Percentiles rank a stretch among this genome's conserved stretches.
Evolutionary conservation across 2,329 filamentous ascomycete genomes (phyloP).

Genomic region (Lasiodiplodia theobromae): DNA sequence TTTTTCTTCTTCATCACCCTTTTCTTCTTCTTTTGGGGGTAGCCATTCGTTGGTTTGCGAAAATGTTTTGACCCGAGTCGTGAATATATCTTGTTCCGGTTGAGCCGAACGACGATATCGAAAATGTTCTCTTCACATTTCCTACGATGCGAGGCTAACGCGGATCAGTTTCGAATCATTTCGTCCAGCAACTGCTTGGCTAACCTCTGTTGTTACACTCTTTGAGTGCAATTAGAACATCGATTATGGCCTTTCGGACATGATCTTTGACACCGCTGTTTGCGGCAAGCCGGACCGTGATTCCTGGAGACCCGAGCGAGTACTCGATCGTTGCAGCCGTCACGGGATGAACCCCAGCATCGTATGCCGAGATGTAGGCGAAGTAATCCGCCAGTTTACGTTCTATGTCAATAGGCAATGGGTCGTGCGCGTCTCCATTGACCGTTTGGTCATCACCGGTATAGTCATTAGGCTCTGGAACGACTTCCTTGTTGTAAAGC

Average conservation of each 20-base stretch:
- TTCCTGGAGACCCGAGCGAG: background rate
- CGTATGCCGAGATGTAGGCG: conserved; percentile 1
- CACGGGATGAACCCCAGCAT: background rate
- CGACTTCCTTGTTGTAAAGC: background rate
- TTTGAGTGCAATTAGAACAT: background rate
- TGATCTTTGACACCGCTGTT: background rate
- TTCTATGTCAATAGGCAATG: background rate
- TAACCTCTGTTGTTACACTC: background rate
- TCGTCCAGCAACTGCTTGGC: background rate
- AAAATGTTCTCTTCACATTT: background rate
- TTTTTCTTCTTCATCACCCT: too few relatives aligned
- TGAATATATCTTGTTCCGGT: background rate
- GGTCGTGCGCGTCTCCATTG: background rate
- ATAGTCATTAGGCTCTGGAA: background rate
- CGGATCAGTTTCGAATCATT: background rate
- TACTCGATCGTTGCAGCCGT: background rate
- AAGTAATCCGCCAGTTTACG: background rate
- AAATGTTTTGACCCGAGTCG: background rate
- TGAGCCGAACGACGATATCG: background rate
- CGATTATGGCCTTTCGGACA: background rate
- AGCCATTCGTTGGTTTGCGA: too few relatives aligned
- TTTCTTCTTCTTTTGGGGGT: too few relatives aligned
- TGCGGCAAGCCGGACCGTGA: conserved; percentile 5
- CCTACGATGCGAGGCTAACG: background rate
- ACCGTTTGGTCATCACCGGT: background rate